phyloP scores from a whole-genome alignment of 805 yeast genomes.

The Ogataea salicorniae region DNA sequence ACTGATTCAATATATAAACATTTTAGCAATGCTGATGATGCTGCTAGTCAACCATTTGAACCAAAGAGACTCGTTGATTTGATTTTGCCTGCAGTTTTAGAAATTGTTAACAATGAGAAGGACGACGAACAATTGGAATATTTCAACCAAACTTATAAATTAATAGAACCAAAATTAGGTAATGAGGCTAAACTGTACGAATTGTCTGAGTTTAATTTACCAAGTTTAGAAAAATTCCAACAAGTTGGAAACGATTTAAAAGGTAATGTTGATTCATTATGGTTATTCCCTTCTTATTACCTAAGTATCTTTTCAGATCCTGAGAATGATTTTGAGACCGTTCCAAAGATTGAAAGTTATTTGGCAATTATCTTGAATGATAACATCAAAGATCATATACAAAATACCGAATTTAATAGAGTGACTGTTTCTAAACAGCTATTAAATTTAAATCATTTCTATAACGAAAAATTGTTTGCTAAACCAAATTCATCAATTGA shows the following conservation, averaged over 20 bases:
- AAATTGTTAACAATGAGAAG: conserved; percentile 31
- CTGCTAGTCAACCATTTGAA: conserved; percentile 41
- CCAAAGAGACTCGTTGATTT: conserved; percentile 44
- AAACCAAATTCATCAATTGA: conserved; percentile 76
- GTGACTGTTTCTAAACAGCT: conserved; percentile 82
- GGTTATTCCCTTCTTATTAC: conserved; percentile 58
- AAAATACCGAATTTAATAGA: conserved; percentile 83
- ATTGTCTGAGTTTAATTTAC: conserved; percentile 25
- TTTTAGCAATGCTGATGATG: conserved; percentile 6
- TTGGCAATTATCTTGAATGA: conserved; percentile 68
- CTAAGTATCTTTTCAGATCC: conserved; percentile 56
- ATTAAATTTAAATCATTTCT: conserved; percentile 65
- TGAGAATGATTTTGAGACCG: conserved; percentile 58
- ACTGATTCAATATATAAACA: conserved; percentile 6
- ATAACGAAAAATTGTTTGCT: conserved; percentile 60
- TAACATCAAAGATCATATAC: conserved; percentile 65
- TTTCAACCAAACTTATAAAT: conserved; percentile 33
- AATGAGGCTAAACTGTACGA: conserved; percentile 12
- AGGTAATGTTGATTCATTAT: conserved; percentile 58
- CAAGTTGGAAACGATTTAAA: conserved; percentile 21
- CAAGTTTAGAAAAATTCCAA: conserved; percentile 32
- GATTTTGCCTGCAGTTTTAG: conserved; percentile 41
- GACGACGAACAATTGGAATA: conserved; percentile 36
- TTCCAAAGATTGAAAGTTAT: conserved; percentile 47
- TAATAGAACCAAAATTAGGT: conserved; percentile 11